Conservation (phyloP, 2,329 filamentous ascomycete genomes). For the Incumbomyces lentus region DNA sequence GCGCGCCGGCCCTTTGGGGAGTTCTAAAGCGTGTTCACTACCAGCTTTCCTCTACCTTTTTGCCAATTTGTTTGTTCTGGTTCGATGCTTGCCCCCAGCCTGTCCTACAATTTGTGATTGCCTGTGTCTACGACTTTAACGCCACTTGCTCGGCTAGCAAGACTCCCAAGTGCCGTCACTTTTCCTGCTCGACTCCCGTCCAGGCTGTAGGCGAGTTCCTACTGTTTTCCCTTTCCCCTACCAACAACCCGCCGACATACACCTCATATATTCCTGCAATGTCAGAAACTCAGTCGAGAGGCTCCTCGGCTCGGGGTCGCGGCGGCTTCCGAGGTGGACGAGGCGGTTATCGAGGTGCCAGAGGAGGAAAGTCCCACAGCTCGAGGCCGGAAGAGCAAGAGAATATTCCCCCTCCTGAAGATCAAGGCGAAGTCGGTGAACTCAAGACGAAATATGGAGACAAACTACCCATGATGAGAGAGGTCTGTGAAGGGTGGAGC, state of each 20-base stretch:
- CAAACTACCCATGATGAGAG: conserved; percentile 72
- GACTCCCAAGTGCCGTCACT: conserved; percentile 20
- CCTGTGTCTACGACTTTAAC: conserved; percentile 9
- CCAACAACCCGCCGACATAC: conserved; percentile 3
- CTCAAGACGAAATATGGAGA: conserved; percentile 80
- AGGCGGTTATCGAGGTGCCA: conserved; percentile 64
- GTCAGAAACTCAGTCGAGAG: conserved; percentile 88
- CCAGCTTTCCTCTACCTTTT: conserved; percentile 14
- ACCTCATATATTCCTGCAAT: conserved; percentile 44
- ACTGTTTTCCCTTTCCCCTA: not conserved
- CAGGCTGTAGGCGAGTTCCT: not conserved
- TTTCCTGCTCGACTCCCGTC: conserved; percentile 13
- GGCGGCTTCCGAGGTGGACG: conserved; percentile 61
- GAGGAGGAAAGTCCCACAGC: conserved; percentile 43
- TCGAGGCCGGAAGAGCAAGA: conserved; percentile 52
- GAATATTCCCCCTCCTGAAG: conserved; percentile 55
- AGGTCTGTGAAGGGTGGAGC: conserved; percentile 92
- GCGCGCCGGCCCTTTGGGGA: not conserved
- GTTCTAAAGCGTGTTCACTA: not conserved
- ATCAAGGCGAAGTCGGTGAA: conserved; percentile 82
- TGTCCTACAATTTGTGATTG: conserved; percentile 23
- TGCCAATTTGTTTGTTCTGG: conserved; percentile 4
- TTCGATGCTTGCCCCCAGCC: conserved; percentile 21
- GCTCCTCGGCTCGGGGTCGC: conserved; percentile 49
- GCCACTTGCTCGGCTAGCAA: conserved; percentile 15